Conservation (phyloP, 2,329 filamentous ascomycete species). For the Amesomyces nigricolor region DNA sequence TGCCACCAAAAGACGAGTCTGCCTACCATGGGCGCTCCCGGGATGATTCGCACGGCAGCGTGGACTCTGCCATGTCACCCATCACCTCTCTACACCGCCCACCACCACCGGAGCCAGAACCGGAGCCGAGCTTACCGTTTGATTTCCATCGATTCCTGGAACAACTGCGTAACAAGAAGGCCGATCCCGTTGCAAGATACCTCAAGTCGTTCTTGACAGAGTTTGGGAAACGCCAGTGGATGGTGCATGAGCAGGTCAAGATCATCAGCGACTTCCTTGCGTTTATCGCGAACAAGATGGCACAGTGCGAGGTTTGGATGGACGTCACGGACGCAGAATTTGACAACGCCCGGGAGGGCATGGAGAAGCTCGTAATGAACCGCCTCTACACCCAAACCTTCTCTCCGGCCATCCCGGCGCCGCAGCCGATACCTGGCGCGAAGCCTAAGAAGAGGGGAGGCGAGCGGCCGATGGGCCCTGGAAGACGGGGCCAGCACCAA, state of each 20-base stretch:
- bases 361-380: slow-evolving; percentile 99
- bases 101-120: slow-evolving; percentile 66
- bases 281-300: slow-evolving; percentile 99
- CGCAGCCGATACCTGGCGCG: slow-evolving; percentile 64
- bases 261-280: slow-evolving; percentile 94
- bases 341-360: slow-evolving; percentile 94
- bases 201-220: slow-evolving; percentile 90
- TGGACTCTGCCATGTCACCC: slow-evolving; percentile 42
- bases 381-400: slow-evolving; percentile 92
- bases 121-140: slow-evolving; percentile 82
- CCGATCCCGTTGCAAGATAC: slow-evolving; percentile 95
- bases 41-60: slow-evolving; percentile 33
- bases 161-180: slow-evolving; percentile 90
- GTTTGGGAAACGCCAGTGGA: slow-evolving; percentile 97
- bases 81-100: slow-evolving; percentile 51
- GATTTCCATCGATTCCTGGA: slow-evolving; percentile 97
- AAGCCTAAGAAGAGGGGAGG: slow-evolving; percentile 63
- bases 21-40: slow-evolving; percentile 35
- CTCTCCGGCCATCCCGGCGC: slow-evolving; percentile 82
- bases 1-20: slow-evolving; percentile 55
- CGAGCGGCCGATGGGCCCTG: slow-evolving; percentile 67
- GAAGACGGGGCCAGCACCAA: slow-evolving; percentile 90
- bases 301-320: slow-evolving; percentile 90
- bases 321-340: slow-evolving; percentile 95
- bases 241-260: slow-evolving; percentile 99